Evolutionary conservation across 106 monocot species (phyloP), one percentile per base, ranked within the genome.

Genomic region (Dendrobium chrysotoxum): DNA sequence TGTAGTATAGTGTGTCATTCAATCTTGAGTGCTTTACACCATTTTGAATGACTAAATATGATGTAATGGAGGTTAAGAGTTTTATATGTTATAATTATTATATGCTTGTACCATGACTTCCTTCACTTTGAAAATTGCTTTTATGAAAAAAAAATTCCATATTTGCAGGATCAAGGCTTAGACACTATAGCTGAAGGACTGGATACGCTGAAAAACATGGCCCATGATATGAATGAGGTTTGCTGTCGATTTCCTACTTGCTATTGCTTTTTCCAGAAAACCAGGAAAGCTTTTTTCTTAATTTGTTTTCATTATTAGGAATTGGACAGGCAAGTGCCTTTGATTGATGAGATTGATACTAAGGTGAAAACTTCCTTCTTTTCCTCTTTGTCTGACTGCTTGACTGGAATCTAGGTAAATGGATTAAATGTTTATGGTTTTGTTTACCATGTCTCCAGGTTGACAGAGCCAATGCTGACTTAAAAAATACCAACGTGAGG

Each of bases 221-320:
- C 98, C 35, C 83, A 85, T 82, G 98, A 95, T 86, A 99, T 99
- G 98, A 95, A 99, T 79, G 95, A 99, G 95, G 98, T 94, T 31
- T 28, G 66, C 7, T 40, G 6, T 81, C 35, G 38, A 28, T 77
- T 76, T 75, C 26, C 64, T 82, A 41, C 78, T 58, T 38, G 23
- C 53, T 78, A 25, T 35, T 53, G n/a, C n/a, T 77, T 4, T 42
- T 58, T 57, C 77, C 44, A 73, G 41, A 44, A 47, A 17, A 61
- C 64, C 42, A 41, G 2, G 20, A 4, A 11, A 58, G 20, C 20
- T 79, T 25, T 74, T 74, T 74, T 26, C 47, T 76, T 47, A 74
- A 74, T 76, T 26, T 47, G 40, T 46, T 47, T 46, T 47, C 15
- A 26, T 47, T 76, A 13, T 45, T 28, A 98, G 98, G 98, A 98